Evolutionary conservation across 1,284 basidiomycete genomes (phyloP), one percentile per base, ranked within the genome.

Genomic region (Boletus semigastroideus): DNA sequence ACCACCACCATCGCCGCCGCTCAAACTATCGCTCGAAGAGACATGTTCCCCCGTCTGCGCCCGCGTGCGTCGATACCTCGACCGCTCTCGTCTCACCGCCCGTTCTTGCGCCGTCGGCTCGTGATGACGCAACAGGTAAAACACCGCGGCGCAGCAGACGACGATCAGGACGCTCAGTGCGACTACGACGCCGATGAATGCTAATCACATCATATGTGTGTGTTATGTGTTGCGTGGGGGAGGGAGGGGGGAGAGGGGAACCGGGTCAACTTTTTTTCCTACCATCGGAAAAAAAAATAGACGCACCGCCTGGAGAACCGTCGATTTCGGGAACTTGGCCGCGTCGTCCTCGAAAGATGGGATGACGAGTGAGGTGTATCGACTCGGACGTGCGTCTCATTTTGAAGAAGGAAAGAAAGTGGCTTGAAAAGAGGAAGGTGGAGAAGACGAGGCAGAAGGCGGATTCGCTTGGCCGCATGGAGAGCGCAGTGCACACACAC

Each of bases 141-240:
- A 66, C 4, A 77, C 72, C 1, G 74, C 78, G 5, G 61, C 63
- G 52, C 73, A 74, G 33, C 76, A 72, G 5, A 69, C 61, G 40
- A 75, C 55, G 52, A 79, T 78, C 22, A 81, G 60, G 38, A 78
- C 51, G 52, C 71, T 68, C 33, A 81, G 64, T 38, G 70, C 64
- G 14, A 78, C 72, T 25, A 81, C 66, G 39, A 81, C 62, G 2
- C 67, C 75, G 52, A 80, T 73, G 61, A 81, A 81, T 19, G 72
- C 78, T 79, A 36, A 14, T 22, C 22, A 22, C 5, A 7, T 10
- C 31, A 7, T 10, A 7, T 7, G 10, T 33, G n/a, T n/a, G n/a
- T n/a, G n/a, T n/a, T n/a, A n/a, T n/a, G n/a, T n/a, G n/a, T n/a
- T n/a, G n/a, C n/a, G n/a, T n/a, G n/a, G n/a, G n/a, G n/a, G n/a